Conservation (phyloP, 2,329 filamentous ascomycete genomes). For the Elsinoe australis region DNA sequence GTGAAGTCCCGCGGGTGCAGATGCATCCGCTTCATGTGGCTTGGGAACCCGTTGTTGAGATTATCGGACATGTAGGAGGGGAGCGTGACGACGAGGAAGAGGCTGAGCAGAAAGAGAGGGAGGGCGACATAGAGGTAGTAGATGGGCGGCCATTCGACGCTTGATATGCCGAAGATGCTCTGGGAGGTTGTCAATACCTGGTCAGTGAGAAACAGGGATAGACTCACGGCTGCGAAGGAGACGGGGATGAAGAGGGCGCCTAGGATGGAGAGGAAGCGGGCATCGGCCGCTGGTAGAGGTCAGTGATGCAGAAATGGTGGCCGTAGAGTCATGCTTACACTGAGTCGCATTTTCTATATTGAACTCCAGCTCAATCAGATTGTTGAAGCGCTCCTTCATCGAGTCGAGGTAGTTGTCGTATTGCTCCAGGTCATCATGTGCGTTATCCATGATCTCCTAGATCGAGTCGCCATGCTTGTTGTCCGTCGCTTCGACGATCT, state of each 20-base stretch:
- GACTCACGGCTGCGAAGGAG: constrained; percentile 27
- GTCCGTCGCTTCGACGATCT: constrained; percentile 24
- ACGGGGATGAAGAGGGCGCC: constrained; percentile 32
- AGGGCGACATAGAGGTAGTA: constrained; percentile 31
- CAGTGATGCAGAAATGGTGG: neutral
- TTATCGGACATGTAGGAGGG: constrained; percentile 9
- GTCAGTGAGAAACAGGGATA: no score
- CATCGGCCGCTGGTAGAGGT: constrained; percentile 26
- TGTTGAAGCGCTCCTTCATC: constrained; percentile 33
- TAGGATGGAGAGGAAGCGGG: constrained; percentile 29
- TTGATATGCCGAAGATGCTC: constrained; percentile 32
- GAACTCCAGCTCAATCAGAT: constrained; percentile 34
- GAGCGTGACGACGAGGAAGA: constrained; percentile 23
- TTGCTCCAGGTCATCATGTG: constrained; percentile 32
- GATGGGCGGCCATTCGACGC: constrained; percentile 27
- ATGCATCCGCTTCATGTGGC: constrained; percentile 23
- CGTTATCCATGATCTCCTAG: constrained; percentile 32
- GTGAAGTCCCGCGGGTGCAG: constrained; percentile 29
- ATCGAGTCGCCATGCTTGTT: constrained; percentile 29
- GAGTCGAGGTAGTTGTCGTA: constrained; percentile 30
- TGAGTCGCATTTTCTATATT: constrained; percentile 33
- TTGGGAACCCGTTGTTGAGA: constrained; percentile 24
- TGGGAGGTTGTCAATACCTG: constrained; percentile 7
- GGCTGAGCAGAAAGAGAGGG: constrained; percentile 27
- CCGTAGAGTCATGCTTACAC: constrained; percentile 9